Evolutionary conservation across 257 asterid genomes (phyloP).

Genomic region (Fraxinus quadrangulata): DNA sequence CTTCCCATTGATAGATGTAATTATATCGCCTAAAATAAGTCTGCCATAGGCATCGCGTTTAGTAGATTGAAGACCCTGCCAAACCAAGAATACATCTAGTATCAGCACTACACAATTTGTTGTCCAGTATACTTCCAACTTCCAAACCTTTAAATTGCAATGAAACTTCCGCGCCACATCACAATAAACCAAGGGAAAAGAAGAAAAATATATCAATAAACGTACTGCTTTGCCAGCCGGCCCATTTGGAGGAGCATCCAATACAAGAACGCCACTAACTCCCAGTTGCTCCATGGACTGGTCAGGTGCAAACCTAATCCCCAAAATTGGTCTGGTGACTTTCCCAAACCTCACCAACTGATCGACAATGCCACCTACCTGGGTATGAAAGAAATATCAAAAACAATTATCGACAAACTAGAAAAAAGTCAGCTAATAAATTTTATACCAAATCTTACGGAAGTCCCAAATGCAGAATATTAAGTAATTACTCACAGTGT

Average conservation of each 20-base stretch:
- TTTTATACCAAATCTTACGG: neutral
- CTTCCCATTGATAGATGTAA: constrained; percentile 89
- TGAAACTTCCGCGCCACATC: constrained; percentile 11
- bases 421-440: constrained; percentile 9
- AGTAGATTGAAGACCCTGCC: constrained; percentile 88
- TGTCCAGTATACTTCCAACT: neutral
- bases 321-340: constrained; percentile 93
- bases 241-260: constrained; percentile 94
- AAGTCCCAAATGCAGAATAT: constrained; percentile 13
- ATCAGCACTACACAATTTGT: constrained; percentile 1
- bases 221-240: constrained; percentile 99
- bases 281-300: constrained; percentile 97
- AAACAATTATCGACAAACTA: neutral
- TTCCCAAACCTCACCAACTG: constrained; percentile 90
- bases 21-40: constrained; percentile 85
- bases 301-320: constrained; percentile 96
- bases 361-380: constrained; percentile 97
- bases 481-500: constrained; percentile 67
- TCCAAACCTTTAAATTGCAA: constrained; percentile 3
- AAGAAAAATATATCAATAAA: constrained; percentile 11
- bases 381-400: constrained; percentile 19
- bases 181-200: constrained; percentile 7
- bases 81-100: constrained; percentile 19
- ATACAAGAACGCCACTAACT: constrained; percentile 93
- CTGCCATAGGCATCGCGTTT: constrained; percentile 94